A percentile compares a stretch with the other conserved stretches of the same genome.
These are phyloP conservation scores for Saccharomyces jurei DNA, from an alignment of 805 yeast genomes.

Conservation along the genomic window DNA sequence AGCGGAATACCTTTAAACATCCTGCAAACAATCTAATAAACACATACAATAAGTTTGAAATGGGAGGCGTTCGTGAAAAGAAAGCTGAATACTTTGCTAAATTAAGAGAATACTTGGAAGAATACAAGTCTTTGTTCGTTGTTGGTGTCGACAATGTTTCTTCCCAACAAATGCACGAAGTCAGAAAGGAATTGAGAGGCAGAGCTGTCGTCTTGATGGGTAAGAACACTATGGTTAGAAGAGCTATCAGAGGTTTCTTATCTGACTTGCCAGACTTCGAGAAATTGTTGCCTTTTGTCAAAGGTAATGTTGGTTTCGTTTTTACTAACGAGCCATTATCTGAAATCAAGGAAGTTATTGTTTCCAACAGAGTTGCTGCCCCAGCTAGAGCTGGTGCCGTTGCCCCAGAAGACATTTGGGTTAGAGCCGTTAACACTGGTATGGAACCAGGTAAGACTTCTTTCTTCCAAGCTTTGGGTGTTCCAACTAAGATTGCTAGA, in stretches of 20 bases:
- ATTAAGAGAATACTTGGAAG: conserved; percentile 91
- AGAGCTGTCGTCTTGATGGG: conserved; percentile 97
- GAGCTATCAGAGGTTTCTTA: conserved; percentile 96
- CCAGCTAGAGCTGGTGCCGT: conserved; percentile 99
- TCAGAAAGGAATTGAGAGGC: conserved; percentile 94
- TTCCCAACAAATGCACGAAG: conserved; percentile 99
- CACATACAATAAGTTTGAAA: conserved; percentile 74
- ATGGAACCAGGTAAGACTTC: conserved; percentile 99
- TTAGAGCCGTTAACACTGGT: conserved; percentile 99
- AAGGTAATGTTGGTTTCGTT: conserved; percentile 98
- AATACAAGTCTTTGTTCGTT: conserved; percentile 95
- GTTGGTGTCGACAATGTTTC: conserved; percentile 99
- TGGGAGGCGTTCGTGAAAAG: conserved; percentile 99
- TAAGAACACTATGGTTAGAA: conserved; percentile 99
- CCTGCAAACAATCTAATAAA: conserved; percentile 43
- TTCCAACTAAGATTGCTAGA: conserved; percentile 99
- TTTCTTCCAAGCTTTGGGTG: conserved; percentile 99
- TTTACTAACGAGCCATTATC: conserved; percentile 96
- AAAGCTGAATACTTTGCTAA: conserved; percentile 91
- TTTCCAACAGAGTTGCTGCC: conserved; percentile 96
- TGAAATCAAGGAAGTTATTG: conserved; percentile 79
- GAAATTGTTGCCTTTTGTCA: conserved; percentile 88
- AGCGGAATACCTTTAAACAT: conserved; percentile 63
- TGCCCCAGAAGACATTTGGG: conserved; percentile 96
- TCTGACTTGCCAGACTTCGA: conserved; percentile 92